Evolutionary conservation across 177 flowering plant genomes (phyloP).

Genomic region (Vitis hybrid): DNA sequence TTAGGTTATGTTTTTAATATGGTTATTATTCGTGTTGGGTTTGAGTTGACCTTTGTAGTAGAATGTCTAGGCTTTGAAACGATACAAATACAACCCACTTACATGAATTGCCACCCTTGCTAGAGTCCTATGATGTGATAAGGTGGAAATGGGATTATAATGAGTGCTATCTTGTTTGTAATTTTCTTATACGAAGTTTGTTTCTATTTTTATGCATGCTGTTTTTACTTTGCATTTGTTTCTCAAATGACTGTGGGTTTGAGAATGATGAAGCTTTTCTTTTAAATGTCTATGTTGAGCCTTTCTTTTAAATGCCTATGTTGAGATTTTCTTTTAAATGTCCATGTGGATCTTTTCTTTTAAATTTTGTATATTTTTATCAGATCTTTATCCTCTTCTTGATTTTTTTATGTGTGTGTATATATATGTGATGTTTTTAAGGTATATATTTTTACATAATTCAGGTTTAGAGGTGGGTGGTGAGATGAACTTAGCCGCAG

Average conservation of each 20-base stretch:
- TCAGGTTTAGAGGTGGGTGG: constrained; percentile 89
- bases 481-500: constrained; percentile 90
- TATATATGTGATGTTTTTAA: not conserved
- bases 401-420: not conserved
- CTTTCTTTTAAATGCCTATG: not conserved
- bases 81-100: too few species aligned
- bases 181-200: too few species aligned
- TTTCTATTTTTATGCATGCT: not conserved
- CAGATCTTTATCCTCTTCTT: not conserved
- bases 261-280: too few species aligned
- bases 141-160: not conserved
- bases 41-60: too few species aligned
- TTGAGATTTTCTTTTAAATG: not conserved
- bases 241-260: too few species aligned
- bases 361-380: too few species aligned
- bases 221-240: too few species aligned
- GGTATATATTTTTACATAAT: not conserved
- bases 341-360: not conserved
- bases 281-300: not conserved
- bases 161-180: not conserved
- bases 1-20: too few species aligned
- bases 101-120: too few species aligned
- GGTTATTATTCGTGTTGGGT: too few species aligned
- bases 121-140: not conserved
- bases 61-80: too few species aligned